phyloP scores from a whole-genome alignment of 2,329 filamentous ascomycete genomes.

The Myrmaecium sp. region DNA sequence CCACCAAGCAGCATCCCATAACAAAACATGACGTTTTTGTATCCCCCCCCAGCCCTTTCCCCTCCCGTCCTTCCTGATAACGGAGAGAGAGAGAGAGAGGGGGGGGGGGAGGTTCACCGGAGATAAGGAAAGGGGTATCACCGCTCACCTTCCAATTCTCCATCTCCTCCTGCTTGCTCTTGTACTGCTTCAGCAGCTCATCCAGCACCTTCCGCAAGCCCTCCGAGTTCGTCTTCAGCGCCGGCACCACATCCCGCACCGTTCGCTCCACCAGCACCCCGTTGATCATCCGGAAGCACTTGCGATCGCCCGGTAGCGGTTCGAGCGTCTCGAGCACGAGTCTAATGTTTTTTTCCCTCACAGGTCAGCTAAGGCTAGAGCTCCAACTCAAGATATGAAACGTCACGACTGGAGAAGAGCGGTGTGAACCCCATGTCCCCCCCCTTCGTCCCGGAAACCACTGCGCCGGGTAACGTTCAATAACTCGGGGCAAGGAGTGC shows the following conservation, averaged over 20 bases:
- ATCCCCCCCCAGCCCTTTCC: neutral
- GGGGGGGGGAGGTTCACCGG: too few relatives aligned
- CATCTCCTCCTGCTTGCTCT: constrained; percentile 82
- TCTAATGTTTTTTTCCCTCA: too few relatives aligned
- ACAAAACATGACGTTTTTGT: neutral
- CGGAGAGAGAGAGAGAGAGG: too few relatives aligned
- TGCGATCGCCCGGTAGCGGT: constrained; percentile 68
- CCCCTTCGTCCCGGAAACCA: too few relatives aligned
- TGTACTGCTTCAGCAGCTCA: constrained; percentile 92
- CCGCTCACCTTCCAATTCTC: constrained; percentile 88
- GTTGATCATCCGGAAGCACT: constrained; percentile 98
- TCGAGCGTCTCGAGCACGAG: constrained; percentile 85
- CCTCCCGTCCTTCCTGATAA: too few relatives aligned
- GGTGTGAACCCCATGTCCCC: too few relatives aligned
- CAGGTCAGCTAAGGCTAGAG: neutral
- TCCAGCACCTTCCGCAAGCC: constrained; percentile 87
- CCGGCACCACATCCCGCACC: constrained; percentile 79
- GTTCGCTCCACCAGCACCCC: constrained; percentile 89
- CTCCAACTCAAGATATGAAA: neutral
- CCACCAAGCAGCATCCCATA: constrained; percentile 6
- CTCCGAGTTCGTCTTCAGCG: constrained; percentile 83
- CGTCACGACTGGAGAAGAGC: too few relatives aligned
- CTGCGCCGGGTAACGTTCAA: too few relatives aligned
- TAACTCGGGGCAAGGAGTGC: neutral
- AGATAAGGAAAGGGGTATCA: too few relatives aligned